phyloP scores from a whole-genome alignment of 768 basidiomycete genomes.

The Paxillus involutus region DNA sequence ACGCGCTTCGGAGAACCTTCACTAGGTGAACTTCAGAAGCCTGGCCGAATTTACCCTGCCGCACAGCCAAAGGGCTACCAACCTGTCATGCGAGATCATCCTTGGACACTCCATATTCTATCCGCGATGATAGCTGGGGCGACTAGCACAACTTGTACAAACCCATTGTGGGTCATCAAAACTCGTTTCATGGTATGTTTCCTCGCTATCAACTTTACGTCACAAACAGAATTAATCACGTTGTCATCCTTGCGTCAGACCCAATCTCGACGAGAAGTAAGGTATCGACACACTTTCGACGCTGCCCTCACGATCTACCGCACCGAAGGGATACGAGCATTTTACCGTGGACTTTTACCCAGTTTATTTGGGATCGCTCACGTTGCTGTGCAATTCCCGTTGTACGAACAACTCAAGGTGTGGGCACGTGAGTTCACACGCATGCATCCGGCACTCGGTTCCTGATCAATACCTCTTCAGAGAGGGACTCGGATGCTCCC shows the following conservation, averaged over 20 bases:
- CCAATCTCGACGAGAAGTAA: conserved; percentile 72
- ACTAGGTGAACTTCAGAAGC: conserved; percentile 34
- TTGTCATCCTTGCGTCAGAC: conserved; percentile 51
- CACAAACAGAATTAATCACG: conserved; percentile 9
- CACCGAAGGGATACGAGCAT: conserved; percentile 81
- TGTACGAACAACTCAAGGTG: conserved; percentile 91
- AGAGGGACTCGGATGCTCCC: conserved; percentile 31
- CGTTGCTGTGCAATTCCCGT: conserved; percentile 95
- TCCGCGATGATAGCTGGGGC: conserved; percentile 98
- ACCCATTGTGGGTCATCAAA: conserved; percentile 98
- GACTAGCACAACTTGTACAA: conserved; percentile 89
- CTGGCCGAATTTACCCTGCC: conserved; percentile 70
- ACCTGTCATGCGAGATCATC: conserved; percentile 75
- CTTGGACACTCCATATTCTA: conserved; percentile 85
- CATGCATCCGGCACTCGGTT: conserved; percentile 8
- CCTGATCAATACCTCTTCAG: conserved; percentile 12
- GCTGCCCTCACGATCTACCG: conserved; percentile 89
- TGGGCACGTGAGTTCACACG: conserved; percentile 68
- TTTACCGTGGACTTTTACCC: conserved; percentile 94
- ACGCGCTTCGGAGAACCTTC: conserved; percentile 70
- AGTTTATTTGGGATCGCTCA: conserved; percentile 90
- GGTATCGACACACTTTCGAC: conserved; percentile 88
- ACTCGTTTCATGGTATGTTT: conserved; percentile 92
- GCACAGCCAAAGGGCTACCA: conserved; percentile 86
- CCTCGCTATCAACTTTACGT: not conserved